Conservation (phyloP, 1,139 yeast species). For the Hyphopichia wangnamkhiaoensis region DNA sequence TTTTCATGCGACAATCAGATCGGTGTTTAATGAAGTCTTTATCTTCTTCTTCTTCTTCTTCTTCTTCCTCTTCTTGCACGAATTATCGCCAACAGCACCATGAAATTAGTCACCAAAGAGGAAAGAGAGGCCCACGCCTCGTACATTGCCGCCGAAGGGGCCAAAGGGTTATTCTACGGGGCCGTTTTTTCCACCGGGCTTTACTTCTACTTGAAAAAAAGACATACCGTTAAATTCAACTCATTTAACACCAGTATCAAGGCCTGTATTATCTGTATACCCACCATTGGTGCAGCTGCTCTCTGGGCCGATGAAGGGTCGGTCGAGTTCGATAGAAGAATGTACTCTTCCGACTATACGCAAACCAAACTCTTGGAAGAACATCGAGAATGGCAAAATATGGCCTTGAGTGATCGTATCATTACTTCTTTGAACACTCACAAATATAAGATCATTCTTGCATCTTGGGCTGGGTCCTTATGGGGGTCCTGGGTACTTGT, state of each 20-base stretch:
- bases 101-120: conserved; percentile 43
- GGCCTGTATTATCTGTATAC: conserved; percentile 42
- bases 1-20: no score
- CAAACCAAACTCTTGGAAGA: conserved; percentile 44
- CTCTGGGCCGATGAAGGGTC: conserved; percentile 52
- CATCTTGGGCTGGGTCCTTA: conserved; percentile 85
- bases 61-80: neutral
- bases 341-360: conserved; percentile 36
- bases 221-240: conserved; percentile 35
- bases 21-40: conserved; percentile 6
- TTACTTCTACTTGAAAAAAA: conserved; percentile 32
- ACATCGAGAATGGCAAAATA: conserved; percentile 50
- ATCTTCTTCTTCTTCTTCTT: conserved; percentile 1
- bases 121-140: conserved; percentile 45
- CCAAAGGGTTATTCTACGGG: conserved; percentile 44
- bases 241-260: conserved; percentile 42
- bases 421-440: conserved; percentile 50
- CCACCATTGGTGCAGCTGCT: conserved; percentile 41
- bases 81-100: conserved; percentile 10
- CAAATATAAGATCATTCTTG: conserved; percentile 75
- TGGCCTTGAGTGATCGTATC: conserved; percentile 47
- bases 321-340: conserved; percentile 44
- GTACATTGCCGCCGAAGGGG: conserved; percentile 38
- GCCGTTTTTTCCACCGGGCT: conserved; percentile 34
- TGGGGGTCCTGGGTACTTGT: conserved; percentile 81